Evolutionary conservation across 2,329 filamentous ascomycete species (phyloP), one percentile per base, ranked within the genome.

Genomic region (Chaetothyriales sp.): DNA sequence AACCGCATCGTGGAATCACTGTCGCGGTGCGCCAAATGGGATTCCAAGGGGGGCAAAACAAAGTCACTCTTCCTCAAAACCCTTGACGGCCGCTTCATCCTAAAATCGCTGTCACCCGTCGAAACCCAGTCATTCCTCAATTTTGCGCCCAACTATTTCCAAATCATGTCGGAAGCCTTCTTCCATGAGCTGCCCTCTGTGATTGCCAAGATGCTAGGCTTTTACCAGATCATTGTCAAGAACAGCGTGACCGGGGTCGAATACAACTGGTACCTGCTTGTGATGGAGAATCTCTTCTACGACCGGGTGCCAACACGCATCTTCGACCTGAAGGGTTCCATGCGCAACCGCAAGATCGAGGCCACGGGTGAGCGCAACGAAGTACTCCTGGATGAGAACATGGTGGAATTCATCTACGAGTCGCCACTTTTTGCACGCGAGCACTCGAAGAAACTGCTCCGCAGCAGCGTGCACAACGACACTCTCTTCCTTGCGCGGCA

Each of bases 241-340:
- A 97, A 97, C 61, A 87, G 92, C 0, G 76, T 80, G 18, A 95
- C 89, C 0, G 89, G 89, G 48, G 86, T 86, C 0, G 92, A 98
- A 65, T 90, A 95, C 67, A 94, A 94, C 65, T 87, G 90, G 68
- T 94, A 94, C 67, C 77, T 98, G 50, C 74, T 98, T 4, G 77
- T 98, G 18, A 98, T 97, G 82, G 92, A 98, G 69, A 98, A 98
- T 60, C 72, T 98, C 15, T 98, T 98, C 67, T 98, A 98, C 64
- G 92, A 97, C 65, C 85, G 92, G 25, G 82, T 81, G 18, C 89
- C 89, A 0, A 90, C 86, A 28, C 82, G 92, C 44, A 89, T 89
- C 47, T 92, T 98, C 65, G 92, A 98, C 65, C 79, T 98, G 55
- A 98, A 98, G 66, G 92, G 92, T 1, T 95, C 88, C 7, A 98